Conservation (phyloP, 805 yeast genomes). For the Yarrowia divulgata region DNA sequence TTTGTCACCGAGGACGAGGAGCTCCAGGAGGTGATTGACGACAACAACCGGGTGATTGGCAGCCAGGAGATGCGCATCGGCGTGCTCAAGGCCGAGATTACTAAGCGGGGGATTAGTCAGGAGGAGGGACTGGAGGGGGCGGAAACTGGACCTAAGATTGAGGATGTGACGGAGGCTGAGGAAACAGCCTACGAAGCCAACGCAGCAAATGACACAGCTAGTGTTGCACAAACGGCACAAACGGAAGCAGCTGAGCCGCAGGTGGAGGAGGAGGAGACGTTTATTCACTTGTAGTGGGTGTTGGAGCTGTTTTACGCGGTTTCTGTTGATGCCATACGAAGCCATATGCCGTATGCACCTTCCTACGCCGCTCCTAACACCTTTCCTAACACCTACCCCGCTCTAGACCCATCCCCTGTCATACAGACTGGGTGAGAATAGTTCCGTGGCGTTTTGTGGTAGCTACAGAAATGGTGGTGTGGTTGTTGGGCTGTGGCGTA, state of each 20-base stretch:
- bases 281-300: conserved; percentile 12
- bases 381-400: no score
- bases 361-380: no score
- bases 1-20: conserved; percentile 42
- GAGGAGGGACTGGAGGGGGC: not conserved
- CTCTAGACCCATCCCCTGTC: no score
- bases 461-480: no score
- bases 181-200: not conserved
- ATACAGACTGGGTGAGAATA: no score
- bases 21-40: conserved; percentile 31
- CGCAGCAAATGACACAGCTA: no score
- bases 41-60: conserved; percentile 8
- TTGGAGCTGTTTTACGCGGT: no score
- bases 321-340: no score
- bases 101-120: conserved; percentile 4
- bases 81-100: conserved; percentile 10
- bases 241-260: not conserved
- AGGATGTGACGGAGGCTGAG: not conserved
- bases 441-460: no score
- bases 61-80: conserved; percentile 26
- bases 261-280: conserved; percentile 2
- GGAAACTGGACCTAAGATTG: not conserved
- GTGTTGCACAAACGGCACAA: no score
- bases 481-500: no score
- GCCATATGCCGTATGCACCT: no score